A percentile compares a stretch with the other conserved stretches of the same genome.
Conservation (phyloP, 768 basidiomycete genomes). For the Rhodosporidiobolus odoratus region DNA sequence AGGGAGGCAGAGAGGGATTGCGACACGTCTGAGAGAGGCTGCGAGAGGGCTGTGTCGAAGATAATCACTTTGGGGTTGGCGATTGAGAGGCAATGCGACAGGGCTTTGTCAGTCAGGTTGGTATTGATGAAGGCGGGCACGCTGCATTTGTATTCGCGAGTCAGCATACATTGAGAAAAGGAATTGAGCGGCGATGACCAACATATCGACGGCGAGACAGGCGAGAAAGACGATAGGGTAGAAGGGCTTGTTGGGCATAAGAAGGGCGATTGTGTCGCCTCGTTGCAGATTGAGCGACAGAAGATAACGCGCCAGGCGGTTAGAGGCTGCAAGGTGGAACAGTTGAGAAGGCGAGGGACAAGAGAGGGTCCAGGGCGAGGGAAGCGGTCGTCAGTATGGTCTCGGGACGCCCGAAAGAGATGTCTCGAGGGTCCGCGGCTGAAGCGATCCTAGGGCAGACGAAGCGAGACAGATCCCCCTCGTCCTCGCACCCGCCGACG, state of each 20-base stretch:
- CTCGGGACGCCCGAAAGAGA: too few relatives aligned
- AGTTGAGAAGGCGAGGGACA: too few relatives aligned
- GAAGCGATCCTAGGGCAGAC: too few relatives aligned
- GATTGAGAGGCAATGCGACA: conserved; percentile 34
- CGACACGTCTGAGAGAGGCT: conserved; percentile 14
- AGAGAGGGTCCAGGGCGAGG: too few relatives aligned
- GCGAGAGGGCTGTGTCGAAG: conserved; percentile 25
- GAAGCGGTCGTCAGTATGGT: too few relatives aligned
- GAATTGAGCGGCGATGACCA: neutral
- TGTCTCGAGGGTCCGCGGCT: too few relatives aligned
- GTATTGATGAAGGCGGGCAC: conserved; percentile 39
- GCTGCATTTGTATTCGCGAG: neutral
- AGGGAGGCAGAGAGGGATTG: neutral
- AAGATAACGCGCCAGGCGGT: conserved; percentile 26
- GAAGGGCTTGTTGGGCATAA: conserved; percentile 35
- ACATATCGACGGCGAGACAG: conserved; percentile 31
- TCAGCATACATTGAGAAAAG: neutral
- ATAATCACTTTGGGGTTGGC: conserved; percentile 23
- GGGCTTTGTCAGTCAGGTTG: conserved; percentile 24
- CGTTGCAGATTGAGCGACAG: conserved; percentile 6
- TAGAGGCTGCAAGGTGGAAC: conserved; percentile 4
- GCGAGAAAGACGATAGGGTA: conserved; percentile 33
- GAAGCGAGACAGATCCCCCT: too few relatives aligned
- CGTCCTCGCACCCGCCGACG: too few relatives aligned
- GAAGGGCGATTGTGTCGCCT: conserved; percentile 27